Percentiles rank a stretch among this genome's conserved stretches.
These are phyloP conservation scores for Geranium rotundifolium DNA, from an alignment of 345 rosid species.

Conservation along the genomic window DNA sequence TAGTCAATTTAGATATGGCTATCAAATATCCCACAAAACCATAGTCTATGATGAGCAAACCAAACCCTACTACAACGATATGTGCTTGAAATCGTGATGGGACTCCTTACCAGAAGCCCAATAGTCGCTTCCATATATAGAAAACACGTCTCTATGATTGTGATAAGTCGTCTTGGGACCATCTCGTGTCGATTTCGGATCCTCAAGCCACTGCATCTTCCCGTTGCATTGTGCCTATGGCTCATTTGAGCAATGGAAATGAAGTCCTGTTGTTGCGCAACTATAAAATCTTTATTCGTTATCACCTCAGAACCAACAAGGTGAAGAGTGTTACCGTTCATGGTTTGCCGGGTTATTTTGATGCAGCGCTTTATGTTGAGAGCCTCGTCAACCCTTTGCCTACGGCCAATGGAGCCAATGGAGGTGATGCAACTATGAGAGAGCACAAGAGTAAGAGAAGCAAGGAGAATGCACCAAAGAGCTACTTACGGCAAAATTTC, in stretches of 20 bases:
- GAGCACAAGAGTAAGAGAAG: background rate
- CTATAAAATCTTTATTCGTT: background rate
- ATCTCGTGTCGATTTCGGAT: background rate
- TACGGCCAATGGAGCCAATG: too few relatives aligned
- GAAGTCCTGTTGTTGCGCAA: background rate
- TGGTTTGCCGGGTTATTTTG: constrained; percentile 4
- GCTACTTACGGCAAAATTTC: too few relatives aligned
- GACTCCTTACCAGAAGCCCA: too few relatives aligned
- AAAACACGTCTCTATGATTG: too few relatives aligned
- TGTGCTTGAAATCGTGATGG: too few relatives aligned
- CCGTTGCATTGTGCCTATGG: background rate
- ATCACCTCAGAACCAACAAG: background rate
- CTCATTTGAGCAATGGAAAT: background rate
- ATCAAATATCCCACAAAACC: too few relatives aligned
- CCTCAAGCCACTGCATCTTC: background rate
- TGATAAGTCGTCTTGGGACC: background rate
- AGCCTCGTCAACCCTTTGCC: too few relatives aligned
- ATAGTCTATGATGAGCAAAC: too few relatives aligned
- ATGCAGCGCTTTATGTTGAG: too few relatives aligned
- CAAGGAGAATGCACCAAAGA: constrained; percentile 3
- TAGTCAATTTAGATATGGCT: too few relatives aligned
- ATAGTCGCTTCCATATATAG: too few relatives aligned
- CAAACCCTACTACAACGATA: too few relatives aligned
- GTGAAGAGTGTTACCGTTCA: background rate
- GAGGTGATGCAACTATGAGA: background rate